Base-by-base conservation (phyloP, 1,284 basidiomycete species). In the Ceratobasidium sp. region DNA sequence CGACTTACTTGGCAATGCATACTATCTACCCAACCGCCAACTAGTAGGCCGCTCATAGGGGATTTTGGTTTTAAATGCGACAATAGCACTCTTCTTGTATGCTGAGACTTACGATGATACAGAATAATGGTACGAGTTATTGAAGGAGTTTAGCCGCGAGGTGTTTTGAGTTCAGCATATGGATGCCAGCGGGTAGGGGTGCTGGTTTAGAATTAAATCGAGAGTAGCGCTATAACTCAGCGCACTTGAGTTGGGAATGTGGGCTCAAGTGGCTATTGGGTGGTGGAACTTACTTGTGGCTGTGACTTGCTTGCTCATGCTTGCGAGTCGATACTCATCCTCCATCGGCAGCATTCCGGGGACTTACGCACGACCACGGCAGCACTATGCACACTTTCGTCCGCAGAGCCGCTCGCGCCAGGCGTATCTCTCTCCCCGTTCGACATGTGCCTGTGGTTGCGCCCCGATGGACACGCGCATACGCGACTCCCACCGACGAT, bases 401-500 rank as follows among this genome's bases (percentile, higher is more conserved):
- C 31, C 66, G 66, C 6, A 34, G 66, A 59, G 66, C 66, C 31
- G 54, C 43, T 16, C 54, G 39, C 56, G 41, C 66, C 16, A 24
- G 54, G 8, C 53, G 54, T 22, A 37, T 49, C 24, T 39, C 37
- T 46, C 53, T 59, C 9, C 54, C 46, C 11, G 39, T 71, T 8
- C 53, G 66, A 11, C 66, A 54, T 29, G 22, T 71, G 53, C 14
- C 54, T 39, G 9, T 29, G 11, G 39, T 49, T 13, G 34, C 63
- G 6, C 73, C 64, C 1, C 16, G 62, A 49, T 62, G 48, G 61
- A 43, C 64, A 19, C 73, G 73, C 22, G 29, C 54, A 31, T 74
- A 65, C 27, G 73, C 73, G 34, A 65, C 73, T 46, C 73, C 73
- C 34, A 66, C 73, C 31, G 73, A 74, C 16, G 73, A 74, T 46